phyloP scores from a whole-genome alignment of 257 asterid genomes.

The Agastache rugosa region DNA sequence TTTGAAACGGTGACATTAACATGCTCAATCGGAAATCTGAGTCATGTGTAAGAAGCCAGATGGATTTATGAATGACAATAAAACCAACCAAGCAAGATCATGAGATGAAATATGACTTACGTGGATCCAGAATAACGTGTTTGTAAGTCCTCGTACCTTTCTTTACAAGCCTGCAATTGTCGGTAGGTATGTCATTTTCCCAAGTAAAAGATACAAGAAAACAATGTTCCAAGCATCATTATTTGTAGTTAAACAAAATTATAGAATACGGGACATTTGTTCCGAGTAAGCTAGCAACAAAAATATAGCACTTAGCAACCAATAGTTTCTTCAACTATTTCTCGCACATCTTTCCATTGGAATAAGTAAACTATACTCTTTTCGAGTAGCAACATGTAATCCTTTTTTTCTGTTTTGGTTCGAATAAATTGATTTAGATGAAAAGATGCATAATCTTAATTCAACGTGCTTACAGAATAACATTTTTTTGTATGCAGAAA shows the following conservation, averaged over 20 bases:
- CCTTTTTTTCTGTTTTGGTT: not conserved
- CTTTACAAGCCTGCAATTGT: slow-evolving; percentile 75
- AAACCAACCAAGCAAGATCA: slow-evolving; percentile 29
- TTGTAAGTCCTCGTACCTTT: slow-evolving; percentile 73
- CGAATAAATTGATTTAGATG: not conserved
- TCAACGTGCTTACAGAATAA: not conserved
- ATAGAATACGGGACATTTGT: not conserved
- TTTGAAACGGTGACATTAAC: not conserved
- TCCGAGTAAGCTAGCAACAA: not conserved
- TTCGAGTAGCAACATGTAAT: not conserved
- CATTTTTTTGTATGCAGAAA: not conserved
- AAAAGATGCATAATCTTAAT: slow-evolving; percentile 1
- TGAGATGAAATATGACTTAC: slow-evolving; percentile 52
- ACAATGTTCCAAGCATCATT: not conserved
- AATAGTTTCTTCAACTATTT: not conserved
- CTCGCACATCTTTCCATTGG: not conserved
- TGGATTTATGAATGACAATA: slow-evolving; percentile 8
- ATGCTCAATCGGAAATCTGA: slow-evolving; percentile 10
- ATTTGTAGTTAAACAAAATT: not conserved
- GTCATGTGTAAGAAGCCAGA: slow-evolving; percentile 12
- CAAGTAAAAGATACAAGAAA: slow-evolving; percentile 1
- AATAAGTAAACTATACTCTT: not conserved
- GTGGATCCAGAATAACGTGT: slow-evolving; percentile 68
- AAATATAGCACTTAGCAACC: not conserved
- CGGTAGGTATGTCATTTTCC: slow-evolving; percentile 31